A percentile compares a stretch with the other conserved stretches of the same genome.
Evolutionary conservation across 306 rosid genomes (phyloP).

Genomic region (Citrullus mucosospermus): DNA sequence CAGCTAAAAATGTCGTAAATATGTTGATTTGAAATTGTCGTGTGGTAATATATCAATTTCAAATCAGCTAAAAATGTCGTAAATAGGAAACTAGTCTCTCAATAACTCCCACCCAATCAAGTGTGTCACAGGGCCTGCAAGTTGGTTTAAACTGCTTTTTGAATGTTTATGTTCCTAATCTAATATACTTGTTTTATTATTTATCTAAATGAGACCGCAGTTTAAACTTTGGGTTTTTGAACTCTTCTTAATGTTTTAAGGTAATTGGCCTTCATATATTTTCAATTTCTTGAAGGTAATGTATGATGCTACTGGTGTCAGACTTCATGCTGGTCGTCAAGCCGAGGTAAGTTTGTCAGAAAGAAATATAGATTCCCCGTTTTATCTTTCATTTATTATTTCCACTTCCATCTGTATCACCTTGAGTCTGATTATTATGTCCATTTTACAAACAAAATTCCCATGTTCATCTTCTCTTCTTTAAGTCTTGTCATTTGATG

Average conservation of each 20-base stretch:
- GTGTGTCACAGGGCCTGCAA: no score
- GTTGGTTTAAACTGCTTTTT: neutral
- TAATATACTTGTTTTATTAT: neutral
- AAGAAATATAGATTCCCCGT: neutral
- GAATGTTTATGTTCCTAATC: neutral
- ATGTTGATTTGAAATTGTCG: no score
- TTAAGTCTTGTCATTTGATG: conserved; percentile 1
- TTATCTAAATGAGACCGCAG: neutral
- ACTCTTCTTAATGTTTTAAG: neutral
- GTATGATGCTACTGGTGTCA: conserved; percentile 95
- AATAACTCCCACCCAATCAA: no score
- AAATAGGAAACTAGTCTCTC: no score
- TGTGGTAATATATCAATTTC: no score
- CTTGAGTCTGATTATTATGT: neutral
- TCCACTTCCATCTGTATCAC: neutral
- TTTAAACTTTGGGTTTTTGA: neutral
- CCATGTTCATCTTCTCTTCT: conserved; percentile 6
- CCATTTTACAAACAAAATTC: neutral
- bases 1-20: neutral
- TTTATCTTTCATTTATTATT: neutral
- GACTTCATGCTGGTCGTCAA: conserved; percentile 94
- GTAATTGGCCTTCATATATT: conserved; percentile 2
- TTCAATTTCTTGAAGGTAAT: conserved; percentile 46
- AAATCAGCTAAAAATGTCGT: no score
- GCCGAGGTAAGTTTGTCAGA: conserved; percentile 59